Percentiles rank a stretch among this genome's conserved stretches.
Conservation (phyloP, 306 rosid genomes). For the Trifolium repens region DNA sequence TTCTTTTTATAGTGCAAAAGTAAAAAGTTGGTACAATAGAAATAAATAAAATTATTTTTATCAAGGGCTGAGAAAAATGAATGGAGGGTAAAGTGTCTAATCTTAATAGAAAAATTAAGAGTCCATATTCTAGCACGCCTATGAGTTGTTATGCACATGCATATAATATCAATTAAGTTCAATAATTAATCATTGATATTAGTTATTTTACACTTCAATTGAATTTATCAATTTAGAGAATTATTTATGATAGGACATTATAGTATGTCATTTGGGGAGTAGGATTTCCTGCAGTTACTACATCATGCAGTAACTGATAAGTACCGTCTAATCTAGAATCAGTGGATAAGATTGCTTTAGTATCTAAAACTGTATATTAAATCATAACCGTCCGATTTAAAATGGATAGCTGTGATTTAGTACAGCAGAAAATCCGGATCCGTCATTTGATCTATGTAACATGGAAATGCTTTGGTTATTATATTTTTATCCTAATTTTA, state of each 20-base stretch:
- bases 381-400: too few relatives aligned
- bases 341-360: too few relatives aligned
- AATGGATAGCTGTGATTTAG: too few relatives aligned
- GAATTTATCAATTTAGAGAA: too few relatives aligned
- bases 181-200: too few relatives aligned
- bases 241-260: background rate
- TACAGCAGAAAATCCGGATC: too few relatives aligned
- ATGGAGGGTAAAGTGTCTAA: background rate
- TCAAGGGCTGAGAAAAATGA: background rate
- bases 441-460: background rate
- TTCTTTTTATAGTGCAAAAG: background rate
- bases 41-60: constrained; percentile 4
- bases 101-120: background rate
- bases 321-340: too few relatives aligned
- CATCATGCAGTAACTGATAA: too few relatives aligned
- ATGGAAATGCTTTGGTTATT: background rate
- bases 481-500: constrained; percentile 27
- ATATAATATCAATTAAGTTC: background rate
- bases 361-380: too few relatives aligned
- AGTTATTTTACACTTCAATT: background rate
- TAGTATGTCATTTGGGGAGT: too few relatives aligned
- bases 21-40: constrained; percentile 4
- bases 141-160: background rate
- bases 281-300: too few relatives aligned
- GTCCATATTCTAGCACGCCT: background rate